Base-by-base conservation (phyloP, 1,139 yeast genomes). In the Candida sojae region DNA sequence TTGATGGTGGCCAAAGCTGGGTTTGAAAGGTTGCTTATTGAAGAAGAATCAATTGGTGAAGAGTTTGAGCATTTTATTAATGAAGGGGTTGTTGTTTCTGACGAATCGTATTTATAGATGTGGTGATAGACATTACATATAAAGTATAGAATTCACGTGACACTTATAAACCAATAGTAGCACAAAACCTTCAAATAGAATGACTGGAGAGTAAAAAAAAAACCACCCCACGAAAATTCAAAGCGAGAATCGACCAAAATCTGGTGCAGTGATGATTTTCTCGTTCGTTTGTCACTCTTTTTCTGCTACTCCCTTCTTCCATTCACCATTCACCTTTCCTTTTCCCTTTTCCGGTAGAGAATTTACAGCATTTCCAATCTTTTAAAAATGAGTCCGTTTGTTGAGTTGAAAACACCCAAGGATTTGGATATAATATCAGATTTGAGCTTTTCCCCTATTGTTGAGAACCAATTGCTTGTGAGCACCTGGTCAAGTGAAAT, bases 401-500 rank as follows among this genome's bases (percentile, higher is more conserved):
- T 56, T 26, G 54, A 56, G 28, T 47, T 60, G 34, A 51, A 57
- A 4, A 50, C 63, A 2, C 67, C 68, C n/a, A 46, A 48, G 29
- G 53, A 59, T 34, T 51, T 66, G n/a, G 73, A 67, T 53, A 54
- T 64, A 6, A 55, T 73, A 12, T 65, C 75, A 0, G 69, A 67
- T 11, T 33, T 73, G 33, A 56, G 60, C 44, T 72, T 73, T 52
- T 63, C 75, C 1, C 65, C 68, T 2, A 37, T 50, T 6, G 25
- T 31, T 3, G 48, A 65, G 25, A 59, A 63, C 43, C 71, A 68
- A 43, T 62, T 78, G 29, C 52, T 73, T 2, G 73, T 65, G 0
- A 63, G 79, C 5, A 63, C 80, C 0, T 77, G 80, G 77, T 76
- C 75, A 48, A 69, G 68, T 34, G 53, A 57, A 8, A 64, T 75